Evolutionary conservation across 1,139 yeast species (phyloP).

Genomic region (Groenewaldozyma auringiensis): DNA sequence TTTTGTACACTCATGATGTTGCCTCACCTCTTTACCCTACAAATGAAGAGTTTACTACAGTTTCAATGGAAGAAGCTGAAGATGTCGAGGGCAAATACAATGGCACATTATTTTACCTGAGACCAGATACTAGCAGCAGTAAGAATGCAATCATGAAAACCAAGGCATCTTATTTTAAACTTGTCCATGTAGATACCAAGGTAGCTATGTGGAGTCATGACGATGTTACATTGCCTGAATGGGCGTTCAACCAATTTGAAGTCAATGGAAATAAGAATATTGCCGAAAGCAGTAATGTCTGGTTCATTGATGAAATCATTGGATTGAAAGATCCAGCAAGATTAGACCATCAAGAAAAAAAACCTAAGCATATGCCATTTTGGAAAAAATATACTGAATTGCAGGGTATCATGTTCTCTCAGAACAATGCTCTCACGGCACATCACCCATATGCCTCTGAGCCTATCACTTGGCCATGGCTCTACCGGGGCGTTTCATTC

Average conservation of each 20-base stretch:
- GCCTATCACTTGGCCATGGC: conserved; percentile 92
- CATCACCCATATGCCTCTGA: conserved; percentile 95
- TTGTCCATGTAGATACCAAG: conserved; percentile 75
- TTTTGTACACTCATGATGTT: conserved; percentile 83
- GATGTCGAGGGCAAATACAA: conserved; percentile 51
- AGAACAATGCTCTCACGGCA: conserved; percentile 76
- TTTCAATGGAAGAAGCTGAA: conserved; percentile 51
- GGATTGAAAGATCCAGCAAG: conserved; percentile 56
- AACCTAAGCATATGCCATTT: conserved; percentile 59
- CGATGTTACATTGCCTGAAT: conserved; percentile 76
- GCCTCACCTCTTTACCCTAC: conserved; percentile 93
- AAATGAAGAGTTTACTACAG: conserved; percentile 84
- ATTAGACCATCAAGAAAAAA: conserved; percentile 43
- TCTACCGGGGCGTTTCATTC: conserved; percentile 87
- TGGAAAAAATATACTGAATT: conserved; percentile 83
- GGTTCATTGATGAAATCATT: conserved; percentile 72
- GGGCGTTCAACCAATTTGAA: conserved; percentile 91
- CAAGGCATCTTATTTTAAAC: conserved; percentile 56
- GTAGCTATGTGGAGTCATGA: conserved; percentile 96
- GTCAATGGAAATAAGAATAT: conserved; percentile 89
- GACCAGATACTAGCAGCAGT: conserved; percentile 47
- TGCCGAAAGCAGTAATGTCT: conserved; percentile 55
- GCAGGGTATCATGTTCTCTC: conserved; percentile 83
- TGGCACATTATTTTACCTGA: conserved; percentile 73
- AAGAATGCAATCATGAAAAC: conserved; percentile 59